Evolutionary conservation across 2,329 filamentous ascomycete genomes (phyloP).

Genomic region (Xylariaceae sp.): DNA sequence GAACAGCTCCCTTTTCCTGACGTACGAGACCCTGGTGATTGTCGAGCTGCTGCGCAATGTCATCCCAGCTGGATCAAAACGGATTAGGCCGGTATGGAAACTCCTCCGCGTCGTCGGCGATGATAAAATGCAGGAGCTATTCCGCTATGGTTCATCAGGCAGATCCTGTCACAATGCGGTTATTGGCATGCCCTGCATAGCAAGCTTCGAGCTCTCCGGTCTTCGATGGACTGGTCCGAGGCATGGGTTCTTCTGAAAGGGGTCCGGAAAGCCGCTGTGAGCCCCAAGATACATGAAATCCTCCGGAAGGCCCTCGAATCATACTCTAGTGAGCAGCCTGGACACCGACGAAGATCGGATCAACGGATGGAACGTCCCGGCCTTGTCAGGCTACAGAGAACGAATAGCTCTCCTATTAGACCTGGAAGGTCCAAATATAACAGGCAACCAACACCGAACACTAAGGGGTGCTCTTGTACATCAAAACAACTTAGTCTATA

Average conservation of each 20-base stretch:
- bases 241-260: conserved; percentile 1
- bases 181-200: not conserved
- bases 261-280: not conserved
- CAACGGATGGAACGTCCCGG: not conserved
- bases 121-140: not conserved
- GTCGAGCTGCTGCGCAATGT: not conserved
- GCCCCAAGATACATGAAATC: not conserved
- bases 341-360: not conserved
- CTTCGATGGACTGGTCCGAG: not conserved
- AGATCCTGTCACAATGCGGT: not conserved
- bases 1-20: not conserved
- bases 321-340: not conserved
- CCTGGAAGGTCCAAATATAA: conserved; percentile 1
- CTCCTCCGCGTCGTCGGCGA: not conserved
- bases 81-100: not conserved
- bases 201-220: not conserved
- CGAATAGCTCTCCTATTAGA: not conserved
- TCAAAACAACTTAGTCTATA: not conserved
- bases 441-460: not conserved
- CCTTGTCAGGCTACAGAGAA: not conserved
- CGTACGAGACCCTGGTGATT: not conserved
- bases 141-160: not conserved
- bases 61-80: not conserved
- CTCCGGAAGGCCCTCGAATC: not conserved
- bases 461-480: not conserved